These are phyloP conservation scores for Penicillium riverlandense DNA, from an alignment of 495 filamentous ascomycete species.

Conservation along the genomic window DNA sequence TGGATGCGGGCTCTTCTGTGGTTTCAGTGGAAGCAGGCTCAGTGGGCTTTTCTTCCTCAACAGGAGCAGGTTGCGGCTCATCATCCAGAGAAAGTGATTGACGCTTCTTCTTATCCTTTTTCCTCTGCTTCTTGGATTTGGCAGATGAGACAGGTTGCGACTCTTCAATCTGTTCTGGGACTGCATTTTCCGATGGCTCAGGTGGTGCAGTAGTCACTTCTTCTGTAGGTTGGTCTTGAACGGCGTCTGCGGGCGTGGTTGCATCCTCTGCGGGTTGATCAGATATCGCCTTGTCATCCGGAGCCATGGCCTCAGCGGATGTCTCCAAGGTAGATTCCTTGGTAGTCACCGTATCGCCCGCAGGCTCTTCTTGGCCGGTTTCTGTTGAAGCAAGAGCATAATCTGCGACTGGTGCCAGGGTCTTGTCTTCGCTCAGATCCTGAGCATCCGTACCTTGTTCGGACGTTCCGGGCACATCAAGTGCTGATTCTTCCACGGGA, in stretches of 20 bases:
- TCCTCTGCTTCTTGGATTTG: slow-evolving; percentile 6
- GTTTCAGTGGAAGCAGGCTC: background rate
- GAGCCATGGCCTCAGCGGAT: background rate
- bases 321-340: no score
- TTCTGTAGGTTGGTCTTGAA: background rate
- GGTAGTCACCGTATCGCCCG: no score
- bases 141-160: background rate
- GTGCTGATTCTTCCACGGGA: no score
- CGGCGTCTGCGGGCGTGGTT: background rate
- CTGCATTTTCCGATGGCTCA: background rate
- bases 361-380: no score
- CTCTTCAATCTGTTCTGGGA: background rate
- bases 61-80: background rate
- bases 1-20: background rate
- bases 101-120: slow-evolving; percentile 12
- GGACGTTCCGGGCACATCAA: no score
- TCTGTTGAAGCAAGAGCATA: no score
- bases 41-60: slow-evolving; percentile 1
- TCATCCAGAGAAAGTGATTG: background rate
- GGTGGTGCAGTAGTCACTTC: background rate
- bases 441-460: no score
- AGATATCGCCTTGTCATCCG: background rate
- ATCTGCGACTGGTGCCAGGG: no score
- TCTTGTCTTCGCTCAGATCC: no score
- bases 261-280: background rate